Conservation (phyloP, 495 filamentous ascomycete genomes). For the Hapsidospora chrysogenum region DNA sequence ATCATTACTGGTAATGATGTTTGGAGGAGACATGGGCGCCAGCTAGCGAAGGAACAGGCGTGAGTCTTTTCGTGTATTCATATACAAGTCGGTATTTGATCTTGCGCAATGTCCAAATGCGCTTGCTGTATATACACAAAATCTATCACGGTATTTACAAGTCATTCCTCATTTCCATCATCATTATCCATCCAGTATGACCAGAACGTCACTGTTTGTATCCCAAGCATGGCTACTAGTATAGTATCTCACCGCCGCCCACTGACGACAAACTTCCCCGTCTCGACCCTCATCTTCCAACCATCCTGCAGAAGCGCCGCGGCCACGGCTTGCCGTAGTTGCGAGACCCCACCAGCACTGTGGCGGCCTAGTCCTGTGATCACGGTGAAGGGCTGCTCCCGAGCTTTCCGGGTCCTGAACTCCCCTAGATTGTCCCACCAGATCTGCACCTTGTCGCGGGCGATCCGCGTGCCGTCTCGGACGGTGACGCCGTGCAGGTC, state of each 20-base stretch:
- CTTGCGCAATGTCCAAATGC: no score
- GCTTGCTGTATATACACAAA: no score
- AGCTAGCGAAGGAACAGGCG: slow-evolving; percentile 13
- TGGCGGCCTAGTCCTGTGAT: slow-evolving; percentile 72
- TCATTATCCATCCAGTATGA: no score
- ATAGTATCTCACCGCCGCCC: slow-evolving; percentile 26
- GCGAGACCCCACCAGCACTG: slow-evolving; percentile 55
- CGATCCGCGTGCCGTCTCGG: slow-evolving; percentile 59
- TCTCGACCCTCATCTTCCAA: slow-evolving; percentile 60
- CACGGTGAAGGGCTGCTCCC: slow-evolving; percentile 39
- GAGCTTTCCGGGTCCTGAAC: slow-evolving; percentile 27
- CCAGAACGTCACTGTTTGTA: no score
- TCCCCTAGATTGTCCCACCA: slow-evolving; percentile 75
- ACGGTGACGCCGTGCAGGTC: slow-evolving; percentile 83
- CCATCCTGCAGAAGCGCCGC: slow-evolving; percentile 60
- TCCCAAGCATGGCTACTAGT: no score
- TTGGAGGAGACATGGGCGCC: slow-evolving; percentile 19
- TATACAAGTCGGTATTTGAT: no score
- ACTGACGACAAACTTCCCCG: slow-evolving; percentile 47
- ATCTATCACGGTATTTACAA: no score
- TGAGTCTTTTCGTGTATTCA: no score
- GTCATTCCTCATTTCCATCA: no score
- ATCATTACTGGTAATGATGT: slow-evolving; percentile 37
- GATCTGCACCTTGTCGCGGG: slow-evolving; percentile 39
- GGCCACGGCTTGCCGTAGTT: slow-evolving; percentile 64